Conservation (phyloP, 169 alveolate species). For the Ichthyophthirius multifiliis region DNA sequence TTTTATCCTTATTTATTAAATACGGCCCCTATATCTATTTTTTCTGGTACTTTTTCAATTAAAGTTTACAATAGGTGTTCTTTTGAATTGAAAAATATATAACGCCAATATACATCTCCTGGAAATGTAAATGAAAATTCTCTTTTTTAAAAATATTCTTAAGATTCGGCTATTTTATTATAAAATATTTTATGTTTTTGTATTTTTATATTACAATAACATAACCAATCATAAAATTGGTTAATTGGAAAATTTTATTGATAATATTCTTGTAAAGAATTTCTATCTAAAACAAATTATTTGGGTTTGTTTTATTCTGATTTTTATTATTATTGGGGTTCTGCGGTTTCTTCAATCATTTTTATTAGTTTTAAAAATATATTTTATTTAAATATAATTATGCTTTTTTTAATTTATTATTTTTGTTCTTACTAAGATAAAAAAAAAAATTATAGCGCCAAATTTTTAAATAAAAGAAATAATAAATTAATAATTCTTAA, state of each 20-base stretch:
- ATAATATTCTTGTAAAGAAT: neutral
- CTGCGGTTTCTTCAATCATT: no score
- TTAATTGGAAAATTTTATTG: neutral
- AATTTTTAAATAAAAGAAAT: no score
- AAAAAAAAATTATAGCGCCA: no score
- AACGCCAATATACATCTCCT: constrained; percentile 83
- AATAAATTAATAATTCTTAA: no score
- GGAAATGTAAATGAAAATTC: constrained; percentile 82
- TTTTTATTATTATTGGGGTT: no score
- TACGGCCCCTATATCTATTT: constrained; percentile 95
- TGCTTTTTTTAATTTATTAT: no score
- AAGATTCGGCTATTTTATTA: neutral
- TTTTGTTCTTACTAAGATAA: no score
- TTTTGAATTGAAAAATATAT: constrained; percentile 66
- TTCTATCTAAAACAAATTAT: neutral
- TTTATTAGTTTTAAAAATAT: no score
- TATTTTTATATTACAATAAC: neutral
- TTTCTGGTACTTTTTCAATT: constrained; percentile 71
- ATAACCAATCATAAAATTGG: neutral
- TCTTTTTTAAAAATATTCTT: constrained; percentile 61
- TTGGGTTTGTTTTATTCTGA: no score
- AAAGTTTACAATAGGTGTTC: constrained; percentile 70
- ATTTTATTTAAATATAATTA: no score
- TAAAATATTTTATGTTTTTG: neutral
- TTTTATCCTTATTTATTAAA: constrained; percentile 63